phyloP scores from a whole-genome alignment of 2,329 filamentous ascomycete species.

The Colletotrichum truncatum region DNA sequence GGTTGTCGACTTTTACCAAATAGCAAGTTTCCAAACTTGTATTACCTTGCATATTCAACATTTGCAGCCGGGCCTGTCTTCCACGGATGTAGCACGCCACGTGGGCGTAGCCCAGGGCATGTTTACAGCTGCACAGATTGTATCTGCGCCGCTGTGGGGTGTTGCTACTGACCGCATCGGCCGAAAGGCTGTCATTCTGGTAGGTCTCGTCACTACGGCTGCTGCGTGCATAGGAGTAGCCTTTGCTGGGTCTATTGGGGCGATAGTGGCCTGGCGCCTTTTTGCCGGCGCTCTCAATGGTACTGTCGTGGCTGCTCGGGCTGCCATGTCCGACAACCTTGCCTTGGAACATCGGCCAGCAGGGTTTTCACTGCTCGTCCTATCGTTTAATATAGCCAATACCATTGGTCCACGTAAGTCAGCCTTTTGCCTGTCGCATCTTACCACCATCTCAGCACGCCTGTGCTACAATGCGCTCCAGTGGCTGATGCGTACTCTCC shows the following conservation, averaged over 20 bases:
- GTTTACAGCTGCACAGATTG: not conserved
- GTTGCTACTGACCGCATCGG: not conserved
- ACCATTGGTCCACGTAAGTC: not conserved
- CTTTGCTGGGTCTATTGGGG: not conserved
- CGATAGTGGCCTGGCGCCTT: not conserved
- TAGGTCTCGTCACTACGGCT: not conserved
- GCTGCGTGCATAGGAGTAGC: not conserved
- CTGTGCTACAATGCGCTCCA: too few relatives aligned
- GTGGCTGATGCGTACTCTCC: too few relatives aligned
- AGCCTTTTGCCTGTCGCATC: too few relatives aligned
- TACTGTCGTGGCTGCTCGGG: not conserved
- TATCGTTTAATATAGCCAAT: not conserved
- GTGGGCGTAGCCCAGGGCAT: constrained; percentile 2
- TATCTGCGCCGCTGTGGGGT: not conserved
- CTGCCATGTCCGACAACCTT: not conserved
- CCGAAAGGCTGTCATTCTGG: not conserved
- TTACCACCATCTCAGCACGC: too few relatives aligned
- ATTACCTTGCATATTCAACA: not conserved
- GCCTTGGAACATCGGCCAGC: not conserved
- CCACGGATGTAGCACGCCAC: not conserved
- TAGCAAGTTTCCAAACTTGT: constrained; percentile 4
- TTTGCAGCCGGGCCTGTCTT: not conserved
- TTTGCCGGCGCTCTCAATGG: not conserved
- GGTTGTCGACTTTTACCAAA: constrained; percentile 6
- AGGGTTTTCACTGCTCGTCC: not conserved